These are phyloP conservation scores for Lentinula novae-zelandiae DNA, from an alignment of 1,284 basidiomycete genomes.

Conservation along the genomic window DNA sequence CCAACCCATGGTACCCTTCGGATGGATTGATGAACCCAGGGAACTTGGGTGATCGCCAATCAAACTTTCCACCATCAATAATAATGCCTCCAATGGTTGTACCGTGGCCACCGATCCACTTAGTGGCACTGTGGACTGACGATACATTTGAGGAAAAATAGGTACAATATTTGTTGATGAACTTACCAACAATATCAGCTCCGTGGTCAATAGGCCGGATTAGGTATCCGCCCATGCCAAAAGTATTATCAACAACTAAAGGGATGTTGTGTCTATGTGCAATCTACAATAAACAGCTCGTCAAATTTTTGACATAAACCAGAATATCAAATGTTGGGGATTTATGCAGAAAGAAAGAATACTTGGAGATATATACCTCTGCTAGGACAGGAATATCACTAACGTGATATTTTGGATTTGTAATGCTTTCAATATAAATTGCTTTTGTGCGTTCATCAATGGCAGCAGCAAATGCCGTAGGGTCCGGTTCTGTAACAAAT, in stretches of 20 bases:
- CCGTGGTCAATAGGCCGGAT: conserved; percentile 75
- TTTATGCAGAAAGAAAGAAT: not conserved
- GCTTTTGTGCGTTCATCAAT: conserved; percentile 79
- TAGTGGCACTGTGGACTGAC: conserved; percentile 82
- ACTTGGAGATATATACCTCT: conserved; percentile 35
- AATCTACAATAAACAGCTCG: conserved; percentile 26
- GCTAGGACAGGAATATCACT: conserved; percentile 71
- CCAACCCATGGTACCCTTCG: conserved; percentile 81
- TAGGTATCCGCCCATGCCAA: conserved; percentile 84
- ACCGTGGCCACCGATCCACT: conserved; percentile 91
- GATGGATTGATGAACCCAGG: conserved; percentile 80
- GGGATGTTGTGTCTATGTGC: conserved; percentile 78
- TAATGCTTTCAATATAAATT: conserved; percentile 81
- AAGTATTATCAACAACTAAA: conserved; percentile 88
- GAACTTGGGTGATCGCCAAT: conserved; percentile 83
- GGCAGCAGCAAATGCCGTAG: conserved; percentile 66
- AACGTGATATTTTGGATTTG: conserved; percentile 82
- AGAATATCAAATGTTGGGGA: not conserved
- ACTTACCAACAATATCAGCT: conserved; percentile 73
- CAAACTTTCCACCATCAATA: conserved; percentile 81
- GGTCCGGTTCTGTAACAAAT: conserved; percentile 63
- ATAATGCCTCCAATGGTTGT: conserved; percentile 86
- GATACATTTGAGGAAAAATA: not conserved
- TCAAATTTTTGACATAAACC: too few relatives aligned
- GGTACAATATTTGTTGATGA: not conserved